These are phyloP conservation scores for Santalum album DNA, from an alignment of 164 flowering plant genomes.

Conservation along the genomic window DNA sequence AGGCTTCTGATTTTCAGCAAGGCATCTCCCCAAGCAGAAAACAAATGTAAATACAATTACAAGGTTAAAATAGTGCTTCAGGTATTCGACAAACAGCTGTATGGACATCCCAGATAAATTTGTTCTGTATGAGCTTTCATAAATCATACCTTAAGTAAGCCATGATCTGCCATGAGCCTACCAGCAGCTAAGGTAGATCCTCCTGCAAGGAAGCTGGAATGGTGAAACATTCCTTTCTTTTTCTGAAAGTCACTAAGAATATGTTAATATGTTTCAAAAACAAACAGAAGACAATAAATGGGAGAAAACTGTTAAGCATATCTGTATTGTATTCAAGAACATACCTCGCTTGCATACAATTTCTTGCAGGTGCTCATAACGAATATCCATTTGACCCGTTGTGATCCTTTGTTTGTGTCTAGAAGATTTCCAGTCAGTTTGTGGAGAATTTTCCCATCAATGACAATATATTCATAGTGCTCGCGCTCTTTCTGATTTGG, in stretches of 20 bases:
- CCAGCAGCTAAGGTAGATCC: conserved; percentile 91
- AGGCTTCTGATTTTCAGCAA: too few species aligned
- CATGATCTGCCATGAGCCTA: conserved; percentile 52
- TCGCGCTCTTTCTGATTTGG: conserved; percentile 67
- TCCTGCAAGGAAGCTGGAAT: conserved; percentile 92
- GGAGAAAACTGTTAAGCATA: neutral
- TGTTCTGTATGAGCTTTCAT: neutral
- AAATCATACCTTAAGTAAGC: conserved; percentile 56
- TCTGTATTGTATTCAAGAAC: neutral
- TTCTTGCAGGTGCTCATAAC: conserved; percentile 82
- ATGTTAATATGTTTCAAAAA: neutral
- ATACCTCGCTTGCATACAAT: conserved; percentile 74
- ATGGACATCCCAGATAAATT: neutral
- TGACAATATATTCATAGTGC: conserved; percentile 53
- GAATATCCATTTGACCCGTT: conserved; percentile 66
- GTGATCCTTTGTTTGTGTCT: conserved; percentile 37
- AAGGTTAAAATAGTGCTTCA: too few species aligned
- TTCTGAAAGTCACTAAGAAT: conserved; percentile 35
- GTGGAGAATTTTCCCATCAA: conserved; percentile 53
- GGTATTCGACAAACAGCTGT: neutral
- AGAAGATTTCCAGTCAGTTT: conserved; percentile 42
- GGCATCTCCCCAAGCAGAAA: neutral
- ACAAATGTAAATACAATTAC: too few species aligned
- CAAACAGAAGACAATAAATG: neutral
- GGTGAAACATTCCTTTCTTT: conserved; percentile 84